A percentile compares a stretch with the other conserved stretches of the same genome.
phyloP scores from a whole-genome alignment of 805 yeast species.

The Spathaspora girioi region DNA sequence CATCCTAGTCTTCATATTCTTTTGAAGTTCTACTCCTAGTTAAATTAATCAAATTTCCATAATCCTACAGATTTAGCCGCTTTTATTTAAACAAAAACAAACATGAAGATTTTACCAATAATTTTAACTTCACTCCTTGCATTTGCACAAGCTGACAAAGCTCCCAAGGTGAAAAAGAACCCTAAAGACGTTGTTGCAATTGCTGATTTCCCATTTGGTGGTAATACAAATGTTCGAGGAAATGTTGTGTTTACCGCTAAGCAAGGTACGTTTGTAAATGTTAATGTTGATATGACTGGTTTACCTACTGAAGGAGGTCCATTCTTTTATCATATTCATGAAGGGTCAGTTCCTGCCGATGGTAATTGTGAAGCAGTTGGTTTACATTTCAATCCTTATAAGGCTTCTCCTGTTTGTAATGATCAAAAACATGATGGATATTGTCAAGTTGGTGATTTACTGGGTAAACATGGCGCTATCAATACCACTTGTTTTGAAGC shows the following conservation, averaged over 20 bases:
- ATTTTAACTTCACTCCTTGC: neutral
- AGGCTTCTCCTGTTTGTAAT: slow-evolving; percentile 53
- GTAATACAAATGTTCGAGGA: slow-evolving; percentile 42
- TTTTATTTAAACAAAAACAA: neutral
- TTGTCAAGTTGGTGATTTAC: slow-evolving; percentile 72
- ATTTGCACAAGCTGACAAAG: slow-evolving; percentile 20
- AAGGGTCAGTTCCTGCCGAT: slow-evolving; percentile 43
- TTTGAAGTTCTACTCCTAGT: neutral
- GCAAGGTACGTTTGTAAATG: slow-evolving; percentile 58
- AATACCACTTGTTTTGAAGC: slow-evolving; percentile 67
- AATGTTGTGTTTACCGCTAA: slow-evolving; percentile 54
- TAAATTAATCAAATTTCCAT: neutral
- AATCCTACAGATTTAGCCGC: neutral
- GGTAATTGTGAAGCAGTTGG: slow-evolving; percentile 56
- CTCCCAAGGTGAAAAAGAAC: slow-evolving; percentile 49
- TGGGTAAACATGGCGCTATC: slow-evolving; percentile 75
- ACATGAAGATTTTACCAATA: neutral
- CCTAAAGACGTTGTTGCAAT: slow-evolving; percentile 50
- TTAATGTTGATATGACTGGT: slow-evolving; percentile 67
- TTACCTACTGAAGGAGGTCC: slow-evolving; percentile 67
- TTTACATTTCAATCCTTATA: slow-evolving; percentile 61
- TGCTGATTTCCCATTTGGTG: slow-evolving; percentile 53
- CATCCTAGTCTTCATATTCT: slow-evolving; percentile 5
- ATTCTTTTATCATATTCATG: slow-evolving; percentile 67
- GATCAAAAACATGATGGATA: slow-evolving; percentile 45